These are phyloP conservation scores for Rhodosporidiobolus sp. DNA, from an alignment of 768 basidiomycete genomes.

Conservation along the genomic window DNA sequence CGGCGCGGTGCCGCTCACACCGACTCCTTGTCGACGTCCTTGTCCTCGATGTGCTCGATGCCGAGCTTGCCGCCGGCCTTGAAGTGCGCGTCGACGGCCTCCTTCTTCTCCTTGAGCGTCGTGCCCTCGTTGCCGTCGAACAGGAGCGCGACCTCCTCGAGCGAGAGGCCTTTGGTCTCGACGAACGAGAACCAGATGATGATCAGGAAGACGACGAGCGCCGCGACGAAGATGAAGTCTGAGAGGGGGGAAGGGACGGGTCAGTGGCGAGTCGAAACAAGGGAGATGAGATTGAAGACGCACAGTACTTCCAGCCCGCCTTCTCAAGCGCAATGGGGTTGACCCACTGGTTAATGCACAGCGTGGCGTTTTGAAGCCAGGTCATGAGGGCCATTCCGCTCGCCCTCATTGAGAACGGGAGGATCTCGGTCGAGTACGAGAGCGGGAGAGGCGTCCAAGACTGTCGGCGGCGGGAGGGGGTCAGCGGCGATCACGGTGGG, in stretches of 20 bases:
- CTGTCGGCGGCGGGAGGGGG: neutral
- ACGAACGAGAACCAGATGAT: constrained; percentile 58
- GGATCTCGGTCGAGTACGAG: constrained; percentile 5
- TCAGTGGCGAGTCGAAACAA: too few species aligned
- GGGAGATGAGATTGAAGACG: constrained; percentile 15
- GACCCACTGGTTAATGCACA: constrained; percentile 64
- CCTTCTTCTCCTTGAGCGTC: neutral
- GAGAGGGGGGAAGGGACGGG: too few species aligned
- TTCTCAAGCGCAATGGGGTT: constrained; percentile 46
- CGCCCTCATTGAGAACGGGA: constrained; percentile 21
- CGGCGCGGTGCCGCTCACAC: too few species aligned
- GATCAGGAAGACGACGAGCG: constrained; percentile 53
- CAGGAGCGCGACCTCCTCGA: constrained; percentile 8
- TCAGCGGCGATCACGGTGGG: too few species aligned
- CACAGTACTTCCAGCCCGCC: constrained; percentile 2
- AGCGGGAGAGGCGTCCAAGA: constrained; percentile 19
- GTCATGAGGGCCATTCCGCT: neutral
- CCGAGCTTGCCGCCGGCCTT: neutral
- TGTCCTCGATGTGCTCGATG: constrained; percentile 2
- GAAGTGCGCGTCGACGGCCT: constrained; percentile 8
- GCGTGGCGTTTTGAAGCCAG: constrained; percentile 57
- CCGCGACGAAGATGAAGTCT: constrained; percentile 53
- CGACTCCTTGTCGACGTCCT: neutral
- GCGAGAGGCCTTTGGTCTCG: constrained; percentile 46
- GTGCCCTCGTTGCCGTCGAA: constrained; percentile 9